A percentile compares a stretch with the other conserved stretches of the same genome.
phyloP scores from a whole-genome alignment of 257 asterid genomes.

The Solanum gracilifrons region DNA sequence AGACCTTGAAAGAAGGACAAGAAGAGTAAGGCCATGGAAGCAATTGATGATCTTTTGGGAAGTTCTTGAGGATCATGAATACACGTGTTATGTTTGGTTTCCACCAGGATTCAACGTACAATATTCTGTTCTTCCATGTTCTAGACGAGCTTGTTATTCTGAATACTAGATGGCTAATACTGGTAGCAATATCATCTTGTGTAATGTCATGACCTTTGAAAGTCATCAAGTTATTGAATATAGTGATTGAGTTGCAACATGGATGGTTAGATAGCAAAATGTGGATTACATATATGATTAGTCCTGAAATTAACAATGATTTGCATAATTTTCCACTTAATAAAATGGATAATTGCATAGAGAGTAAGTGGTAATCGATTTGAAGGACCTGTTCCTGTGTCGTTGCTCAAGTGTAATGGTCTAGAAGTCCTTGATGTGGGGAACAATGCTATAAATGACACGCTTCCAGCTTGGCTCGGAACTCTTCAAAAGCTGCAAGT shows the following conservation, averaged over 20 bases:
- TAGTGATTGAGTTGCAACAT: not conserved
- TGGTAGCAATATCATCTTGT: slow-evolving; percentile 6
- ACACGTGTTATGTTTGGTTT: slow-evolving; percentile 20
- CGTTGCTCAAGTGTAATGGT: too few species aligned
- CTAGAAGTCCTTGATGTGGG: too few species aligned
- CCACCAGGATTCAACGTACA: slow-evolving; percentile 18
- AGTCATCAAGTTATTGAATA: not conserved
- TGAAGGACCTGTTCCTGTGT: too few species aligned
- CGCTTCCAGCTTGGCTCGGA: too few species aligned
- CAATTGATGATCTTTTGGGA: not conserved
- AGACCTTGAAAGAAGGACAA: slow-evolving; percentile 16
- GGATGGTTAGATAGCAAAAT: not conserved
- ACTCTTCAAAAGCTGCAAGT: too few species aligned
- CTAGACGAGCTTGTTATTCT: slow-evolving; percentile 17
- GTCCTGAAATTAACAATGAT: not conserved
- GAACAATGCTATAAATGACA: too few species aligned
- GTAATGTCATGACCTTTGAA: not conserved
- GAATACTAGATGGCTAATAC: slow-evolving; percentile 19
- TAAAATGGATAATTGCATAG: not conserved
- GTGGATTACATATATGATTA: not conserved
- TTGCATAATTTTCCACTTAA: not conserved
- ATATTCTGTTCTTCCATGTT: slow-evolving; percentile 12
- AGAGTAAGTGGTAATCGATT: too few species aligned
- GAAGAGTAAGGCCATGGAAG: slow-evolving; percentile 19
- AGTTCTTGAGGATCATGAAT: slow-evolving; percentile 12